These are phyloP conservation scores for Acmispon strigosus DNA, from an alignment of 306 rosid species.

Conservation along the genomic window DNA sequence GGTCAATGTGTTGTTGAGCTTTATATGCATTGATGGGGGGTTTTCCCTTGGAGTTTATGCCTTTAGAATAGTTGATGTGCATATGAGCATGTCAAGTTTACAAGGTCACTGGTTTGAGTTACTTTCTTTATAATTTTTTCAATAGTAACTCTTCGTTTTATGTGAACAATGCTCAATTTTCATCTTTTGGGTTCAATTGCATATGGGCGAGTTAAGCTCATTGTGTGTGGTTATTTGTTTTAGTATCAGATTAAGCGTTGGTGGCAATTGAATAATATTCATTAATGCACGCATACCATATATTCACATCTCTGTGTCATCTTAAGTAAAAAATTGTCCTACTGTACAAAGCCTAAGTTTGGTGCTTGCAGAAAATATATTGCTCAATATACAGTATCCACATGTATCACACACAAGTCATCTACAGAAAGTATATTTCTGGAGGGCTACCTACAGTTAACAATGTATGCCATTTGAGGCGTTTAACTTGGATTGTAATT, in stretches of 20 bases:
- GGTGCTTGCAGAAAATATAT: not conserved
- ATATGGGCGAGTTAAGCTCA: not conserved
- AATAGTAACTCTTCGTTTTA: not conserved
- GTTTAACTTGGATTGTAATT: not conserved
- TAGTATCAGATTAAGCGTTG: not conserved
- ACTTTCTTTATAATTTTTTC: not conserved
- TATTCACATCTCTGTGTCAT: not conserved
- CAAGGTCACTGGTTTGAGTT: slow-evolving; percentile 1
- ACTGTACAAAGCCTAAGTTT: not conserved
- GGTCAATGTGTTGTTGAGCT: slow-evolving; percentile 3
- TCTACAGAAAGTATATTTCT: not conserved
- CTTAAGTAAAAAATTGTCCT: not conserved
- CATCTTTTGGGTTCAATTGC: not conserved
- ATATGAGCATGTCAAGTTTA: not conserved
- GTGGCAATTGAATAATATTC: not conserved
- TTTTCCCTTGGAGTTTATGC: not conserved
- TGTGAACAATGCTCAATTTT: not conserved
- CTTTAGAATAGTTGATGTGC: slow-evolving; percentile 10
- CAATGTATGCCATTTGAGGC: not conserved
- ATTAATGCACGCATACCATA: not conserved
- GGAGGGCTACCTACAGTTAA: not conserved
- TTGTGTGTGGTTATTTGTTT: not conserved
- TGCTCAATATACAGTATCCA: not conserved
- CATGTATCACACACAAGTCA: no score
- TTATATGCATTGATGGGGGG: not conserved